Conservation (phyloP, 179 eudicot species). For the Actinidia polygama region DNA sequence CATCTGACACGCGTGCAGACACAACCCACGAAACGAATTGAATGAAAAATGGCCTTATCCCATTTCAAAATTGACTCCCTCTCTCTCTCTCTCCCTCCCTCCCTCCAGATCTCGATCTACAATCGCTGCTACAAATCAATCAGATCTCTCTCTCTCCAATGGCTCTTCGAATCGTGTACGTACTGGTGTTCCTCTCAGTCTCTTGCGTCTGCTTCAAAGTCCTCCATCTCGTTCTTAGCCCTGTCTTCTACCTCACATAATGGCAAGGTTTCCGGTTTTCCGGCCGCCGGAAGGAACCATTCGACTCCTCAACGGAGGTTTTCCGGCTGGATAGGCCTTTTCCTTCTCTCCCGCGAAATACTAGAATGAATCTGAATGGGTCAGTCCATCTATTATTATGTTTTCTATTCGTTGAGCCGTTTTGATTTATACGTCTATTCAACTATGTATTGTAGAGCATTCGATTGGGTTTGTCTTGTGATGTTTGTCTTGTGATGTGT, state of each 20-base stretch:
- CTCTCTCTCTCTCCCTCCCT: no score
- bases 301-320: not conserved
- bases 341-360: no score
- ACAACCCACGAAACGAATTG: no score
- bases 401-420: not conserved
- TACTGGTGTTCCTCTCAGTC: constrained; percentile 30
- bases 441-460: no score
- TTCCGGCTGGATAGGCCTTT: not conserved
- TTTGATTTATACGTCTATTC: no score
- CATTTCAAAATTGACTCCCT: no score
- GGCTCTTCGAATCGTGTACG: constrained; percentile 34
- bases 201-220: constrained; percentile 33
- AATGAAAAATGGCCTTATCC: no score
- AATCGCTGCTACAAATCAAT: no score
- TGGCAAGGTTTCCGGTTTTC: not conserved
- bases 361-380: not conserved
- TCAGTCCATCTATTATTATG: not conserved
- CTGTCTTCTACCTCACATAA: constrained; percentile 32
- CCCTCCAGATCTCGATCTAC: no score
- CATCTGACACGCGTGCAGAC: no score
- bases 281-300: not conserved
- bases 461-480: not conserved
- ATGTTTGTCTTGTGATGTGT: no score
- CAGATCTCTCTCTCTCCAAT: no score
- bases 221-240: constrained; percentile 33